phyloP scores from a whole-genome alignment of 345 rosid genomes.

The Euclidium syriacum region DNA sequence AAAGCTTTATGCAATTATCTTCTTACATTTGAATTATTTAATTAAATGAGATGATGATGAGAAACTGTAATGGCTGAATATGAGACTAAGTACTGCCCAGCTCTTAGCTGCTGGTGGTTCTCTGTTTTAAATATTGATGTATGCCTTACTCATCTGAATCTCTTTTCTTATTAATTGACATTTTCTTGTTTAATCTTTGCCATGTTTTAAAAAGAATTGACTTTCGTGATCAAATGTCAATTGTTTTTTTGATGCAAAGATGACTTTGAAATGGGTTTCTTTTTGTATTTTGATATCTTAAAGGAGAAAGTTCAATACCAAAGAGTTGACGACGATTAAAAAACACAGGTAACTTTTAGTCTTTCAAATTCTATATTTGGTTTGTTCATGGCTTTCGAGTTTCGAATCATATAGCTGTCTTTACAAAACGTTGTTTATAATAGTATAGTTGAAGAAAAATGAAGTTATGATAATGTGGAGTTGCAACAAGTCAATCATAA shows the following conservation, averaged over 20 bases:
- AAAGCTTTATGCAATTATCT: not conserved
- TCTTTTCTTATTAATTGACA: conserved; percentile 11
- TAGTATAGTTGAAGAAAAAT: not conserved
- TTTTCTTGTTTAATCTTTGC: conserved; percentile 21
- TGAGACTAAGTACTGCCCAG: conserved; percentile 42
- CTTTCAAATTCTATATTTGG: not conserved
- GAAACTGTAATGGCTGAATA: conserved; percentile 38
- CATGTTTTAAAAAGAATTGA: conserved; percentile 14
- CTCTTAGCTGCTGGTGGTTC: conserved; percentile 48
- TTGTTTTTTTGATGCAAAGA: not conserved
- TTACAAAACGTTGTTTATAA: not conserved
- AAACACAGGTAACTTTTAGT: not conserved
- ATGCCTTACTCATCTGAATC: conserved; percentile 77
- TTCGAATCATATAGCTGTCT: conserved; percentile 8
- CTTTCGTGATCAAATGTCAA: conserved; percentile 15
- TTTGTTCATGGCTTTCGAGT: conserved; percentile 10
- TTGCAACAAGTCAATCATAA: conserved; percentile 3
- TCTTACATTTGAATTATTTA: not conserved
- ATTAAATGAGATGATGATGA: conserved; percentile 46
- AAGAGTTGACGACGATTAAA: conserved; percentile 3
- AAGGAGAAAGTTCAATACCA: conserved; percentile 20
- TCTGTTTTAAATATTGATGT: conserved; percentile 43
- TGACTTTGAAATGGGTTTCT: not conserved
- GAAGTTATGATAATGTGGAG: not conserved
- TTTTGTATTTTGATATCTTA: not conserved